Evolutionary conservation across 768 basidiomycete genomes (phyloP), one percentile per base, ranked within the genome.

Genomic region (Tephrocybe sp.): DNA sequence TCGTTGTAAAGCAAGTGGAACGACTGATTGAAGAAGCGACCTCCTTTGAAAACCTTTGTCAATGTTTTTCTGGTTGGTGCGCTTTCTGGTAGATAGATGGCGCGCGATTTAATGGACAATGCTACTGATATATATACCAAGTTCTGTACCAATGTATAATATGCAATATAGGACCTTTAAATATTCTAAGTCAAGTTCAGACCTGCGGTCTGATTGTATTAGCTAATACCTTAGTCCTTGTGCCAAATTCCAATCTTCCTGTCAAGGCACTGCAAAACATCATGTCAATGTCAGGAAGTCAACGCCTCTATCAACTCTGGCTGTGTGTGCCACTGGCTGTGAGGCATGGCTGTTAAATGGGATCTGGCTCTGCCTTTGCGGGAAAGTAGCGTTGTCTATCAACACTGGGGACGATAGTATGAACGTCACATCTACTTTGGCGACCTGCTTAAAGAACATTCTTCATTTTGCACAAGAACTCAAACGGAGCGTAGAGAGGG

Each of bases 51-150:
- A 97, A 98, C 66, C 81, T 98, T 2, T 97, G 93, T 66, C 95
- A 96, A 65, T 94, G 92, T 62, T 97, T 96, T 75, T 90, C 92
- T 54, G 94, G 94, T 66, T 96, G 93, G 94, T 89, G 87, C 70
- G 87, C 87, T 36, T 89, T 89, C 70, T 89, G 87, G 87, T 89
- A 54, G 44, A 32, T 19, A 30, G 20, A 34, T 26, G 20, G 33
- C 34, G 30, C 36, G 20, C 26, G 46, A 5, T 49, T 36, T 14
- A 22, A 30, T 39, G 49, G 46, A 54, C 56, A 51, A 20, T 48
- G 14, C 19, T 12, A 42, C 22, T 54, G 49, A 52, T 46, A 39
- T 45, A 54, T 52, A 52, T 57, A 53, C 56, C 52, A 49, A 20
- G 22, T 31, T 51, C 12, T 51, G 32, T 39, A 48, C 16, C 44